phyloP scores from a whole-genome alignment of 2,329 filamentous ascomycete species.

The Aureobasidium subglaciale region DNA sequence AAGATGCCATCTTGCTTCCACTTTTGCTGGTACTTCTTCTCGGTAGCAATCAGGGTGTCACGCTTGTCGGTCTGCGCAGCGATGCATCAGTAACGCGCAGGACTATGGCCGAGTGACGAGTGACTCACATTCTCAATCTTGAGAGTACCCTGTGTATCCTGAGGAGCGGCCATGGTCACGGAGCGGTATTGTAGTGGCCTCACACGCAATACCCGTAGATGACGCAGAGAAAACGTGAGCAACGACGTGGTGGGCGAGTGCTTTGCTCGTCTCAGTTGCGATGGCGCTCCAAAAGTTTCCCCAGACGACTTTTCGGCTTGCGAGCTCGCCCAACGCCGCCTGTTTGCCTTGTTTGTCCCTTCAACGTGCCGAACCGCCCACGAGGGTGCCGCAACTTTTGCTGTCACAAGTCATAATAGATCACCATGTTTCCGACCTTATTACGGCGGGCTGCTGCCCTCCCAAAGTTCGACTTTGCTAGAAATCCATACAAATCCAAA shows the following conservation, averaged over 20 bases:
- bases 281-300: slow-evolving; percentile 12
- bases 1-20: slow-evolving; percentile 76
- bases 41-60: slow-evolving; percentile 70
- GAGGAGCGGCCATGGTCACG: slow-evolving; percentile 43
- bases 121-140: slow-evolving; percentile 54
- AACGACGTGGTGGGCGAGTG: slow-evolving; percentile 14
- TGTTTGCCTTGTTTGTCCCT: slow-evolving; percentile 8
- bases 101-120: not conserved
- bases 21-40: slow-evolving; percentile 87
- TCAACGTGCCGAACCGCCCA: not conserved
- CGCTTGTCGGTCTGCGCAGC: slow-evolving; percentile 68
- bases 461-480: slow-evolving; percentile 36
- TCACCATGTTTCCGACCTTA: slow-evolving; percentile 42
- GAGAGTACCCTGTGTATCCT: slow-evolving; percentile 53
- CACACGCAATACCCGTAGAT: slow-evolving; percentile 27
- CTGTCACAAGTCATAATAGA: not conserved
- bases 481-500: slow-evolving; percentile 57
- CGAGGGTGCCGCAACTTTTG: not conserved
- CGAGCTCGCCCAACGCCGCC: not conserved
- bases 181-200: slow-evolving; percentile 19
- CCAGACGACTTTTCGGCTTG: not conserved
- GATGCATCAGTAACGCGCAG: slow-evolving; percentile 14
- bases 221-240: slow-evolving; percentile 16
- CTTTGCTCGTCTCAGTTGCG: not conserved
- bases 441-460: slow-evolving; percentile 31